Percentiles rank a stretch among this genome's conserved stretches.
Conservation (phyloP, 2,329 filamentous ascomycete species). For the Verticillium klebahnii region DNA sequence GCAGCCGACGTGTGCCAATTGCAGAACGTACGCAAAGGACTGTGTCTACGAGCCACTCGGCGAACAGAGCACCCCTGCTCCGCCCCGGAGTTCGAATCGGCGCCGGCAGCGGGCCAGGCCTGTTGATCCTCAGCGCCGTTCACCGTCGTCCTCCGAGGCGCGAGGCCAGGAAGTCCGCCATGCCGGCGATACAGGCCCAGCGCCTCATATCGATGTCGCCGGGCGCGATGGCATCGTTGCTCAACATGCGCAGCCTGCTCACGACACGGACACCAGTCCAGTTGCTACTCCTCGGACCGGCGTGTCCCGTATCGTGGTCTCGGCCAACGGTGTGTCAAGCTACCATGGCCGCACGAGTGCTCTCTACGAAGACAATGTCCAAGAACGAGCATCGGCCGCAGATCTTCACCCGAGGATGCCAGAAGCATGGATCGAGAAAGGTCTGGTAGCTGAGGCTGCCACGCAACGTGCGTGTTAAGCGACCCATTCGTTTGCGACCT, state of each 20-base stretch:
- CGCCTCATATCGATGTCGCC: neutral
- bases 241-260: neutral
- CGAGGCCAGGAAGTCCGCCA: neutral
- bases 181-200: neutral
- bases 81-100: constrained; percentile 2
- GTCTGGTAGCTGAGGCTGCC: constrained; percentile 41
- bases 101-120: neutral
- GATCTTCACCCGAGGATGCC: constrained; percentile 20
- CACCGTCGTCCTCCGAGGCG: neutral
- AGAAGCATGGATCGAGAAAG: constrained; percentile 36
- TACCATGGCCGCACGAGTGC: constrained; percentile 47
- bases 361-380: constrained; percentile 35
- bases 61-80: constrained; percentile 11
- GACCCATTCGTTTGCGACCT: neutral
- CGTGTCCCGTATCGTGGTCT: constrained; percentile 31
- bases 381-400: constrained; percentile 10
- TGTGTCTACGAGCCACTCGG: constrained; percentile 34
- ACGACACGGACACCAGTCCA: neutral
- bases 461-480: constrained; percentile 29
- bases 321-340: constrained; percentile 34
- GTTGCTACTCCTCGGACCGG: constrained; percentile 7
- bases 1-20: constrained; percentile 39
- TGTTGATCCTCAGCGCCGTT: neutral
- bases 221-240: neutral
- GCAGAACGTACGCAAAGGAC: constrained; percentile 36